Conservation (phyloP, 148 eudicot genomes). For the Arctostaphylos glauca region DNA sequence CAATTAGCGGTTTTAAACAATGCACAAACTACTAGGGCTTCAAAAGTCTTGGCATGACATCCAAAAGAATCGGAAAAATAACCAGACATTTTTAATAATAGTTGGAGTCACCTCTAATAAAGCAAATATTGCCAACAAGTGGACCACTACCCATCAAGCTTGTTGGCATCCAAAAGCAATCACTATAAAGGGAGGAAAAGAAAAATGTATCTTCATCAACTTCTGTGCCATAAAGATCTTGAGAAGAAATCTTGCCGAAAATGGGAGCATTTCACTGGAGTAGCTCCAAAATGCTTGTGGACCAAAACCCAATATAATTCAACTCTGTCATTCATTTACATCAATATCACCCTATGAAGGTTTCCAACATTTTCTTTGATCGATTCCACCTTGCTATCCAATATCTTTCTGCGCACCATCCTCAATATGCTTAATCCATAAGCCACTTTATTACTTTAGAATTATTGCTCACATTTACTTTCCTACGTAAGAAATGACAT, state of each 20-base stretch:
- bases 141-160: not conserved
- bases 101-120: not conserved
- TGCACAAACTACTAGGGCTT: too few species aligned
- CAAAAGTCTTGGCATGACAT: not conserved
- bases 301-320: not conserved
- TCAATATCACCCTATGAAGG: not conserved
- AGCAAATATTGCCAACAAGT: not conserved
- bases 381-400: not conserved
- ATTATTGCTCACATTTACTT: not conserved
- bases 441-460: not conserved
- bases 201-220: not conserved
- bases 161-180: not conserved
- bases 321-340: too few species aligned
- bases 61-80: not conserved
- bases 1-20: too few species aligned
- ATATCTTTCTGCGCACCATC: not conserved
- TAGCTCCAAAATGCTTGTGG: not conserved
- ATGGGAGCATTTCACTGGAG: not conserved
- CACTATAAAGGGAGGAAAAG: not conserved
- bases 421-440: not conserved
- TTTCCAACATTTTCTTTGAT: not conserved
- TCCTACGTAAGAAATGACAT: not conserved
- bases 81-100: not conserved
- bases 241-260: not conserved
- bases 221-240: not conserved